A percentile compares a stretch with the other conserved stretches of the same genome.
Evolutionary conservation across 805 yeast species (phyloP).

Genomic region (Schwanniomyces polymorphus): DNA sequence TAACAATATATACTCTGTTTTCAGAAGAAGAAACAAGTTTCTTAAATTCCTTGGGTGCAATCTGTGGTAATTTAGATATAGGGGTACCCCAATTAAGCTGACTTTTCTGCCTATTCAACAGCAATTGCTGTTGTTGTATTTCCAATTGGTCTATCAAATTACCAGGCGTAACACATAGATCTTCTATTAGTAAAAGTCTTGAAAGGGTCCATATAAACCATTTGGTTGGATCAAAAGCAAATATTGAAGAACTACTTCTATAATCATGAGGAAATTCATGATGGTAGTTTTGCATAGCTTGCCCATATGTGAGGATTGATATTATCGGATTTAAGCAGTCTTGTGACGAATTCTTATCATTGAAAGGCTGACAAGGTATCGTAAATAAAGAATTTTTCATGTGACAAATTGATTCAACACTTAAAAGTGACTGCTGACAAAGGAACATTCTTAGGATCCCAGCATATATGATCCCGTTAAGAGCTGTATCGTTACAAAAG

Average conservation of each 20-base stretch:
- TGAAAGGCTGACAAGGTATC: slow-evolving; percentile 54
- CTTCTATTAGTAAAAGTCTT: slow-evolving; percentile 57
- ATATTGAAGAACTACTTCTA: slow-evolving; percentile 69
- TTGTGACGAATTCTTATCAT: slow-evolving; percentile 65
- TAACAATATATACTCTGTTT: slow-evolving; percentile 68
- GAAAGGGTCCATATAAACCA: slow-evolving; percentile 59
- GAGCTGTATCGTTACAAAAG: slow-evolving; percentile 28
- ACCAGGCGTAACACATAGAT: slow-evolving; percentile 64
- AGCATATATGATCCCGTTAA: slow-evolving; percentile 55
- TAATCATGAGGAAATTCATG: slow-evolving; percentile 94
- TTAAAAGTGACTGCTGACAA: slow-evolving; percentile 78
- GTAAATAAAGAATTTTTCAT: slow-evolving; percentile 58
- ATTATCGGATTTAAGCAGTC: slow-evolving; percentile 59
- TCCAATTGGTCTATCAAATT: slow-evolving; percentile 61
- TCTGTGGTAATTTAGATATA: slow-evolving; percentile 77
- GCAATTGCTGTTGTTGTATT: slow-evolving; percentile 71
- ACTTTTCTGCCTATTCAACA: slow-evolving; percentile 73
- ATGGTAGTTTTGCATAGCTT: slow-evolving; percentile 90
- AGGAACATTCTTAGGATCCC: slow-evolving; percentile 71
- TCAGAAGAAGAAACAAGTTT: slow-evolving; percentile 32
- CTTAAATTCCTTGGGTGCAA: slow-evolving; percentile 47
- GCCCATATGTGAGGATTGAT: slow-evolving; percentile 77
- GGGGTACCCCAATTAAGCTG: slow-evolving; percentile 94
- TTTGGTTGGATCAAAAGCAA: slow-evolving; percentile 86
- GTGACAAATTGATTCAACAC: slow-evolving; percentile 84